phyloP scores from a whole-genome alignment of 495 filamentous ascomycete species.

The Penicillium antarcticum region DNA sequence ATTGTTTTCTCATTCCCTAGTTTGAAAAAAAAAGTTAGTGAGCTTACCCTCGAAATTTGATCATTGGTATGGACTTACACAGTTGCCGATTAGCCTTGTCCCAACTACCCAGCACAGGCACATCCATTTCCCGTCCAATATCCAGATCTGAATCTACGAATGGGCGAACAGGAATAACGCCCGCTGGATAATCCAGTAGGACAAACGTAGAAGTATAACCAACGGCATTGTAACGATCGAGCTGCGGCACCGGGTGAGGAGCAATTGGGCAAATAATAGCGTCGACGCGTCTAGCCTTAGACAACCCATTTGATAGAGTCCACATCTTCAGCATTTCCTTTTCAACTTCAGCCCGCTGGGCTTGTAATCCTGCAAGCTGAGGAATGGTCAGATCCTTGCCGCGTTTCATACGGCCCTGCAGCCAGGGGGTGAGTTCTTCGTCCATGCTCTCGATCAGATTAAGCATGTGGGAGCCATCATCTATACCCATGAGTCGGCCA shows the following conservation, averaged over 20 bases:
- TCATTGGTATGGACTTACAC: conserved; percentile 44
- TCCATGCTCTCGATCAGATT: conserved; percentile 49
- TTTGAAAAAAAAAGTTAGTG: conserved; percentile 5
- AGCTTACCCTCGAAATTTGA: background rate
- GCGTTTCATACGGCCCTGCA: conserved; percentile 44
- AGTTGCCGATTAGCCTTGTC: conserved; percentile 59
- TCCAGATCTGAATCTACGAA: conserved; percentile 49
- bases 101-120: conserved; percentile 48
- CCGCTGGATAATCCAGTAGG: conserved; percentile 61
- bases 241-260: conserved; percentile 60
- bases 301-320: conserved; percentile 20
- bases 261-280: conserved; percentile 55
- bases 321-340: conserved; percentile 56
- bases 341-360: conserved; percentile 46
- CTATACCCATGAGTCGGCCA: conserved; percentile 54
- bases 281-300: conserved; percentile 40
- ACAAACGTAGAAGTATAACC: conserved; percentile 61
- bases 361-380: conserved; percentile 48
- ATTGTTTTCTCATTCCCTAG: conserved; percentile 50
- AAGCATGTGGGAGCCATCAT: conserved; percentile 51
- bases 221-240: conserved; percentile 60
- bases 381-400: conserved; percentile 38
- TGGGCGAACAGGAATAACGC: conserved; percentile 49
- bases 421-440: conserved; percentile 60
- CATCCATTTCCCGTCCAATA: conserved; percentile 39